These are phyloP conservation scores for Naganishia friedmannii DNA, from an alignment of 768 basidiomycete genomes.

Conservation along the genomic window DNA sequence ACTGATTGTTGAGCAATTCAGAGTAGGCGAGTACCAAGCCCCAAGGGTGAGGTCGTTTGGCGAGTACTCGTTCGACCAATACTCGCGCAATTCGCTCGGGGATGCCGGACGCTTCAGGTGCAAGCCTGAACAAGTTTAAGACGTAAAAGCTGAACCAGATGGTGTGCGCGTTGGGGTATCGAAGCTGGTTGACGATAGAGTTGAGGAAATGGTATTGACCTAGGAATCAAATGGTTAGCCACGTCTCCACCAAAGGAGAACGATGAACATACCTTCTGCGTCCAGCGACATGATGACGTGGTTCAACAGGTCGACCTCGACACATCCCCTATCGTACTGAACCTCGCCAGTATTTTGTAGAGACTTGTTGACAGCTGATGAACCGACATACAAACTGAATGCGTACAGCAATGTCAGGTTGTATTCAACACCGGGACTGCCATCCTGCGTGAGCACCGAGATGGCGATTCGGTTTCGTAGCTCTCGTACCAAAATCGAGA, in stretches of 20 bases:
- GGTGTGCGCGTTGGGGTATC: slow-evolving; percentile 97
- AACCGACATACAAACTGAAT: slow-evolving; percentile 93
- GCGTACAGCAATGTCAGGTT: slow-evolving; percentile 88
- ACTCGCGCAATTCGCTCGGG: slow-evolving; percentile 61
- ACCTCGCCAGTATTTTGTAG: slow-evolving; percentile 79
- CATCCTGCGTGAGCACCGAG: slow-evolving; percentile 53
- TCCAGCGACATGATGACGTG: slow-evolving; percentile 80
- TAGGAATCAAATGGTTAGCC: slow-evolving; percentile 47
- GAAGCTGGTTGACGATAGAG: slow-evolving; percentile 88
- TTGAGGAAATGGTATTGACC: slow-evolving; percentile 93
- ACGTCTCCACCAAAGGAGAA: slow-evolving; percentile 8
- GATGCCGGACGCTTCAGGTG: slow-evolving; percentile 53
- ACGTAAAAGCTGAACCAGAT: slow-evolving; percentile 94
- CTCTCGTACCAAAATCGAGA: slow-evolving; percentile 65
- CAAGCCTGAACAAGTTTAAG: slow-evolving; percentile 68
- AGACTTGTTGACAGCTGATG: slow-evolving; percentile 82
- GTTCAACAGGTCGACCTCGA: slow-evolving; percentile 78
- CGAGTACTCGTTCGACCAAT: slow-evolving; percentile 87
- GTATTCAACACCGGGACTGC: slow-evolving; percentile 61
- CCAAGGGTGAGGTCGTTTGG: slow-evolving; percentile 94
- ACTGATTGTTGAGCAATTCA: slow-evolving; percentile 74
- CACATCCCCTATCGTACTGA: slow-evolving; percentile 75
- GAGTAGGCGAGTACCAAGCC: slow-evolving; percentile 90
- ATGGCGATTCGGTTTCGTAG: slow-evolving; percentile 71
- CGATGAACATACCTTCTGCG: slow-evolving; percentile 69